phyloP scores from a whole-genome alignment of 306 rosid genomes.

The Luffa acutangula region DNA sequence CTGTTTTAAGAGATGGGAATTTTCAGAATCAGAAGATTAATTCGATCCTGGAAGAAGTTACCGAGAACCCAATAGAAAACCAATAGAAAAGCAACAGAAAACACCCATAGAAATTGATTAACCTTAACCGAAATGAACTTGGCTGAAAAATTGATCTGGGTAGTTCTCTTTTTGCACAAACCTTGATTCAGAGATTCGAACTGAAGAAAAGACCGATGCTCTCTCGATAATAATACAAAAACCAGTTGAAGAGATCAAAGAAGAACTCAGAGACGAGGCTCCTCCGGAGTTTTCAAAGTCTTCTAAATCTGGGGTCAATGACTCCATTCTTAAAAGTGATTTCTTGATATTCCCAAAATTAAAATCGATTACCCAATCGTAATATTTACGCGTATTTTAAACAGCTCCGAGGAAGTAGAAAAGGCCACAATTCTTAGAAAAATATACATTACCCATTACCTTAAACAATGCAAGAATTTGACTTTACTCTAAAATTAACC shows the following conservation, averaged over 20 bases:
- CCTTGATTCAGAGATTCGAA: conserved; percentile 24
- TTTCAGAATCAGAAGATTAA: neutral
- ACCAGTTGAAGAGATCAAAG: conserved; percentile 29
- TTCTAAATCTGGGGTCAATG: conserved; percentile 51
- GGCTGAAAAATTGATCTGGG: conserved; percentile 41
- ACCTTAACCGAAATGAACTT: conserved; percentile 15
- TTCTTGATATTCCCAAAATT: conserved; percentile 8
- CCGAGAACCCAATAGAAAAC: conserved; percentile 22
- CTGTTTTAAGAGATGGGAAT: neutral
- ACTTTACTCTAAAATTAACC: neutral
- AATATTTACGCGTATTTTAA: conserved; percentile 10
- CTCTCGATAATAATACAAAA: conserved; percentile 16
- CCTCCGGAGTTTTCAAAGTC: conserved; percentile 62
- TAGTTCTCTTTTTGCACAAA: conserved; percentile 9
- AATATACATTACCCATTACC: neutral
- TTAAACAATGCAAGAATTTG: neutral
- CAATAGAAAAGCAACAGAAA: conserved; percentile 2
- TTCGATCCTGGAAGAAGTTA: neutral
- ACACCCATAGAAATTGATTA: conserved; percentile 10
- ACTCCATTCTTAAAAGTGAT: conserved; percentile 26
- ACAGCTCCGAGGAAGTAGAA: conserved; percentile 11
- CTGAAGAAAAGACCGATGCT: conserved; percentile 26
- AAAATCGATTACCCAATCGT: conserved; percentile 8
- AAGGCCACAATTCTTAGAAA: conserved; percentile 17
- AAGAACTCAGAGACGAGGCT: conserved; percentile 34